phyloP scores from a whole-genome alignment of 164 flowering plant genomes.

The Platanus orientalis region DNA sequence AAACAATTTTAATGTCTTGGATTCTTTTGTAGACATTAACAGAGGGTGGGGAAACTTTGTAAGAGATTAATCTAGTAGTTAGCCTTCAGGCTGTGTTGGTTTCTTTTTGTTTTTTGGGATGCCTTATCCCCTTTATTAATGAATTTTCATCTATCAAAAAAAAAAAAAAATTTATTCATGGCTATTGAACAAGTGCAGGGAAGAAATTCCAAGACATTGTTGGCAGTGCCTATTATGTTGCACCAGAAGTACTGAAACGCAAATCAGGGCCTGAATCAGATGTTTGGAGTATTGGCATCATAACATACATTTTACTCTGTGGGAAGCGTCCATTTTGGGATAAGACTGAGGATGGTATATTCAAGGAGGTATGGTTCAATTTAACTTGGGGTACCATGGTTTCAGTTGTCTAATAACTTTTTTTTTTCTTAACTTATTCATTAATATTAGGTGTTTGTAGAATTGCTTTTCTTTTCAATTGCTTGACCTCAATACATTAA shows the following conservation, averaged over 20 bases:
- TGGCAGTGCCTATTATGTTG: conserved; percentile 98
- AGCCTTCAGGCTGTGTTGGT: too few species aligned
- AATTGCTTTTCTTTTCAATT: not conserved
- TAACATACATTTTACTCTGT: conserved; percentile 93
- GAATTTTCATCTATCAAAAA: too few species aligned
- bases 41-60: too few species aligned
- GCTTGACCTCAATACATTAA: not conserved
- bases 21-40: too few species aligned
- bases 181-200: conserved; percentile 41
- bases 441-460: too few species aligned
- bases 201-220: conserved; percentile 84
- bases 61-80: too few species aligned
- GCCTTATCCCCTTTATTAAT: too few species aligned
- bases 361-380: conserved; percentile 68
- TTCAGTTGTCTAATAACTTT: too few species aligned
- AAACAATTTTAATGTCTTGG: not conserved
- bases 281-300: conserved; percentile 98
- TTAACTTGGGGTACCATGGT: too few species aligned
- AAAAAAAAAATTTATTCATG: too few species aligned
- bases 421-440: too few species aligned
- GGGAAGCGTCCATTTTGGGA: conserved; percentile 98
- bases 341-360: conserved; percentile 97
- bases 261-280: conserved; percentile 98
- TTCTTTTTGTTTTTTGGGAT: too few species aligned
- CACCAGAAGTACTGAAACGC: conserved; percentile 93